A percentile compares a stretch with the other conserved stretches of the same genome.
Conservation (phyloP, 2,329 filamentous ascomycete species). For the Cordyceps militaris region DNA sequence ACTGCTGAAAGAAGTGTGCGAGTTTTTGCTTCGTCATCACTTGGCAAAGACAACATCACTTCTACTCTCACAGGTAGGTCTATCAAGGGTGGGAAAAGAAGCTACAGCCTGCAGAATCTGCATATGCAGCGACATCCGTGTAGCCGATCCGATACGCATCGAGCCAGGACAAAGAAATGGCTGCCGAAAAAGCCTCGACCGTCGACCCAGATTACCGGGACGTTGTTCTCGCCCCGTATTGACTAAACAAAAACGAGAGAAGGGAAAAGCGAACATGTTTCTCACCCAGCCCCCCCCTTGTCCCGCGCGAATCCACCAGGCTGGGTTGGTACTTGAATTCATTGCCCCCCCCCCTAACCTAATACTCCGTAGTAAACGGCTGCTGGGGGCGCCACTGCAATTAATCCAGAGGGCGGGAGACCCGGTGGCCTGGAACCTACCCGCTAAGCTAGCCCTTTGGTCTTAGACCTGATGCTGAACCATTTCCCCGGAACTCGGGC, state of each 20-base stretch:
- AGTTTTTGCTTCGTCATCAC: neutral
- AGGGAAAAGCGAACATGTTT: neutral
- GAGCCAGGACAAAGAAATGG: no score
- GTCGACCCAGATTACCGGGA: conserved; percentile 11
- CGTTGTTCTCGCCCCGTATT: neutral
- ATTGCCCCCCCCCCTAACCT: neutral
- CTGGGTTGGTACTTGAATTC: neutral
- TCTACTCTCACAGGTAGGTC: no score
- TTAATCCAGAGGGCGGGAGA: neutral
- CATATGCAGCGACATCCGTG: no score
- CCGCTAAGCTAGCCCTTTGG: neutral
- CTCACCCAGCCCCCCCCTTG: neutral
- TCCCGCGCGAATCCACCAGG: neutral
- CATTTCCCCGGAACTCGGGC: conserved; percentile 9
- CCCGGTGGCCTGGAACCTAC: conserved; percentile 8
- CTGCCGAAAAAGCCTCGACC: no score
- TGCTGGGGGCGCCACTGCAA: neutral
- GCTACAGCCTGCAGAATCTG: neutral
- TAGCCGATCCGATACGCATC: no score
- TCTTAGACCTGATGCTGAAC: conserved; percentile 8
- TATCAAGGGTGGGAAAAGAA: no score
- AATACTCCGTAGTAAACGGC: neutral
- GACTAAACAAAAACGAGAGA: neutral
- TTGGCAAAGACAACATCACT: no score
- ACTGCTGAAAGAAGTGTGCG: no score